These are phyloP conservation scores for Fragilariopsis cylindrus DNA, from an alignment of 108 stramenopile genomes.

Conservation along the genomic window DNA sequence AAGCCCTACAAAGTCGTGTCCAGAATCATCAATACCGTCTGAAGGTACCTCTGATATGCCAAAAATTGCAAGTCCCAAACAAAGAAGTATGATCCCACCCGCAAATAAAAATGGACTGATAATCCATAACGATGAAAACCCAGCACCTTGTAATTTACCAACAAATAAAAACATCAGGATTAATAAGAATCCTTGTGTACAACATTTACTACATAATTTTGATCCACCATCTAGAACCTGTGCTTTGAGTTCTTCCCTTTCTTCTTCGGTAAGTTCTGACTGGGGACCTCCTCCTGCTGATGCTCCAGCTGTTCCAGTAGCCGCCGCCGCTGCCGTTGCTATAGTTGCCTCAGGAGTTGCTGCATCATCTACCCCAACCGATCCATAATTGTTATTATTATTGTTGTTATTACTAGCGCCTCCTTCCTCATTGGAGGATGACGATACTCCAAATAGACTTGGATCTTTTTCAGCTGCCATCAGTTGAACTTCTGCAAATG, in stretches of 20 bases:
- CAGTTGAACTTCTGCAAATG: conserved; percentile 61
- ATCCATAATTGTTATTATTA: conserved; percentile 45
- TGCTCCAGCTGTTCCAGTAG: no score
- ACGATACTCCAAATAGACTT: conserved; percentile 41
- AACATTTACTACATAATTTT: conserved; percentile 64
- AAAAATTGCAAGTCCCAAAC: conserved; percentile 82
- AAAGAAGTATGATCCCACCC: conserved; percentile 74
- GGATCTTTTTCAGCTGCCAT: conserved; percentile 71
- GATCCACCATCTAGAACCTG: conserved; percentile 68
- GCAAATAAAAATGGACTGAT: conserved; percentile 81
- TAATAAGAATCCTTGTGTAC: conserved; percentile 75
- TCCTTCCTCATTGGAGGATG: conserved; percentile 28
- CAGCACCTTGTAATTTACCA: conserved; percentile 79
- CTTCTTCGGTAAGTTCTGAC: conserved; percentile 63
- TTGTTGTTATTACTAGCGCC: conserved; percentile 21
- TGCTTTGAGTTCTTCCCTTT: conserved; percentile 76
- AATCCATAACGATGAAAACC: conserved; percentile 76
- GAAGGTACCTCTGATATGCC: conserved; percentile 66
- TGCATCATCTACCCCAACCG: conserved; percentile 49
- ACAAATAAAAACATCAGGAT: conserved; percentile 66
- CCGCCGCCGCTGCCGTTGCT: background rate
- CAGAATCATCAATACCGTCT: conserved; percentile 44
- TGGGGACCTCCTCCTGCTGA: background rate
- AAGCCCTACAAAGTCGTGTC: conserved; percentile 3
- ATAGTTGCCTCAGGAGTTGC: conserved; percentile 33